Evolutionary conservation across 176 grass and related monocot genomes (phyloP), one percentile per base, ranked within the genome.

Genomic region (Paspalum notatum): DNA sequence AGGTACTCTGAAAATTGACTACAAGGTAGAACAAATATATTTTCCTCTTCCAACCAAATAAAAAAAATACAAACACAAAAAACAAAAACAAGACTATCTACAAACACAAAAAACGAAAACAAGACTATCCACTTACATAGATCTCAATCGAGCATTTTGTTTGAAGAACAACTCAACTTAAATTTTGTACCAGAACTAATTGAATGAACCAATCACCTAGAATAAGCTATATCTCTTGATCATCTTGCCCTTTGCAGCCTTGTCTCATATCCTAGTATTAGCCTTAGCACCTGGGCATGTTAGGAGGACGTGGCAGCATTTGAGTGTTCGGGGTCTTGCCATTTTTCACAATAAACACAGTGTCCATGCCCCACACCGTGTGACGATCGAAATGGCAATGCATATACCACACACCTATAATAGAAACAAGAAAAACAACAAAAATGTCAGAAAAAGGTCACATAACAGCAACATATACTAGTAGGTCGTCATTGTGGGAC

Each of bases 351-450:
- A 91, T 86, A 12, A 94, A 91, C 9, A 88, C 91, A 0, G 82
- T 88, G 8, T 94, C 69, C 91, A 94, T 94, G 11, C 91, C 85
- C 91, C 88, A 94, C 1, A 80, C 42, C 3, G 52, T 60, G 41
- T 94, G 91, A 0, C 79, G 82, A 47, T 94, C 88, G 0, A 83
- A 88, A 42, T 94, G 91, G 57, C 91, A 94, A 32, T 94, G 91
- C 88, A 94, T 91, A 49, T 88, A 86, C 82, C 88, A 94, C 17
- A 89, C 91, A 22, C 90, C 90, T 92, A 76, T 32, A 32, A 32
- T 3, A 61, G 3, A 70, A 26, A 50, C 22, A 50, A 48, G 68
- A 3, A 66, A 64, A 27, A 13, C 12, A 2, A 12, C n/a, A 6
- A 1, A 12, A 8, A 65, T 4, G 7, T 18, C 1, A 53, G 18